Base-by-base conservation (phyloP, 2,329 filamentous ascomycete species). In the Tolypocladium cylindrosporum region DNA sequence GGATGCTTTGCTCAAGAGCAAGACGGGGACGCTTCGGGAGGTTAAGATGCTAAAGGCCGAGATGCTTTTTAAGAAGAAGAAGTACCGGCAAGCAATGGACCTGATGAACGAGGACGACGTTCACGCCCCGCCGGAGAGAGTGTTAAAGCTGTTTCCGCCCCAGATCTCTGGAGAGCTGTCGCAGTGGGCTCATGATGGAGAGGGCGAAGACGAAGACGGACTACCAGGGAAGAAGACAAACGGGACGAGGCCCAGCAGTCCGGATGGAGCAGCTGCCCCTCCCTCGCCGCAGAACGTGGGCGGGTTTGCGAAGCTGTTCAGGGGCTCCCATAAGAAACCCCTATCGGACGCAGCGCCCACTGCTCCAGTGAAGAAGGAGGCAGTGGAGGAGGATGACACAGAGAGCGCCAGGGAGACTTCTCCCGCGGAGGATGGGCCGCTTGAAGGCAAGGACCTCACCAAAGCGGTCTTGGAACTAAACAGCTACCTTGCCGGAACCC, bases 11-110 rank as follows among this genome's bases (percentile, higher is more conserved):
- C 78, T 99, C 27, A 83, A 85, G 53, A 85, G 96, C 72, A 99
- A 99, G 72, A 79, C 81, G 10, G 86, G 88, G 55, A 87, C 89
- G 11, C 79, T 96, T 60, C 84, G 92, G 36, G 88, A 95, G 65
- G 86, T 95, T 65, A 95, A 93, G 74, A 94, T 96, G 76, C 81
- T 89, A 64, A 99, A 99, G 70, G 94, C 93, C 0, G 90, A 96
- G 69, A 76, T 79, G 16, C 76, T 97, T 5, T 99, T 99, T 66
- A 85, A 86, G 59, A 79, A 89, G 64, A 88, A 86, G 65, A 95
- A 89, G 68, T 99, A 92, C 68, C 83, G 87, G 43, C 87, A 91
- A 55, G 88, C 93, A 1, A 82, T 99, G 75, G 92, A 97, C 64
- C 75, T 99, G 2, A 97, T 97, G 73, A 85, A 84, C 56, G 82